Percentiles rank a stretch among this genome's conserved stretches.
These are phyloP conservation scores for Aspergillus nomiae DNA, from an alignment of 2,329 filamentous ascomycete species.

Conservation along the genomic window DNA sequence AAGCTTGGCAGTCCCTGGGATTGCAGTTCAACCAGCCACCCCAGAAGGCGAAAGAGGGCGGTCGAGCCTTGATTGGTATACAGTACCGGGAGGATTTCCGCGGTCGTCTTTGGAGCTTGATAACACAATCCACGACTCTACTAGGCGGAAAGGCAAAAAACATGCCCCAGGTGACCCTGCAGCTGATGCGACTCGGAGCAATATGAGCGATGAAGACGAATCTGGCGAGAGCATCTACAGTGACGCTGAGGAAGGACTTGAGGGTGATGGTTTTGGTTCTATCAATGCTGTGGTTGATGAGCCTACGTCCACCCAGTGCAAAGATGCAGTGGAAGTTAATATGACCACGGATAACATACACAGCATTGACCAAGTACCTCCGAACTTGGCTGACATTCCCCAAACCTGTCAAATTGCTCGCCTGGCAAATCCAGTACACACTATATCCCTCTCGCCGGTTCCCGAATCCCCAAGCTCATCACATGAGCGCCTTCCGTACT, in stretches of 20 bases:
- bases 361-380: background rate
- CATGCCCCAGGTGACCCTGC: conserved; percentile 3
- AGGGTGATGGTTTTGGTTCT: conserved; percentile 51
- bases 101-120: conserved; percentile 27
- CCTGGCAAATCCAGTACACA: conserved; percentile 23
- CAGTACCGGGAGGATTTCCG: conserved; percentile 64
- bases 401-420: conserved; percentile 24
- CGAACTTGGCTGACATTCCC: conserved; percentile 10
- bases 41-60: conserved; percentile 44
- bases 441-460: conserved; percentile 14
- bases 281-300: conserved; percentile 49
- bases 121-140: conserved; percentile 9
- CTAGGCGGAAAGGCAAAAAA: conserved; percentile 15
- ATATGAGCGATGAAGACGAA: conserved; percentile 36
- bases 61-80: conserved; percentile 47
- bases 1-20: conserved; percentile 40
- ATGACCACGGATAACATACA: background rate
- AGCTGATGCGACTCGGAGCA: conserved; percentile 18
- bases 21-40: conserved; percentile 51
- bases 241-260: conserved; percentile 44
- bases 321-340: background rate
- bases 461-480: conserved; percentile 22
- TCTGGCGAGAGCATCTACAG: conserved; percentile 52
- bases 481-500: conserved; percentile 17
- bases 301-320: conserved; percentile 4